A percentile compares a stretch with the other conserved stretches of the same genome.
Evolutionary conservation across 2,329 filamentous ascomycete species (phyloP).

Genomic region (Ophidiomyces ophidiicola): DNA sequence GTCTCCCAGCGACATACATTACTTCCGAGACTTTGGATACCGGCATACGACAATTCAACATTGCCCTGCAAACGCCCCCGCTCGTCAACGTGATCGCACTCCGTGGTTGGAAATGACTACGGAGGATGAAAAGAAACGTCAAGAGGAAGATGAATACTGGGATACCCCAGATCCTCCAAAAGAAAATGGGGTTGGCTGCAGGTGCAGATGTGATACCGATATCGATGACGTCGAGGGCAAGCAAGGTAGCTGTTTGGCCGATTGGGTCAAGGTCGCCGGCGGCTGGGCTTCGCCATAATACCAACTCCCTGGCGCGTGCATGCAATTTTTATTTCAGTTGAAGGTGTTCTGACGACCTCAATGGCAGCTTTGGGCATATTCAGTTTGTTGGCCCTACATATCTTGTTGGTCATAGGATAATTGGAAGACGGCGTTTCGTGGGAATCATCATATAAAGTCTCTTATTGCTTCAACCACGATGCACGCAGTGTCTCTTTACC

Average conservation of each 20-base stretch:
- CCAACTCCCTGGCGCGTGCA: no score
- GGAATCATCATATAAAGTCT: neutral
- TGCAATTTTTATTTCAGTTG: no score
- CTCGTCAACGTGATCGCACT: constrained; percentile 65
- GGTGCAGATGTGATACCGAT: constrained; percentile 93
- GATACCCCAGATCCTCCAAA: constrained; percentile 72
- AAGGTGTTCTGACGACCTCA: no score
- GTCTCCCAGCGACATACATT: constrained; percentile 74
- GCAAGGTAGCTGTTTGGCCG: constrained; percentile 81
- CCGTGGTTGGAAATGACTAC: constrained; percentile 77
- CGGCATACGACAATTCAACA: constrained; percentile 98
- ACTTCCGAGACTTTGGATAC: constrained; percentile 98
- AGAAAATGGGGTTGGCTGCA: constrained; percentile 92
- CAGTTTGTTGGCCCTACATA: constrained; percentile 5
- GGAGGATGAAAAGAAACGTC: constrained; percentile 64
- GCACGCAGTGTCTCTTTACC: neutral
- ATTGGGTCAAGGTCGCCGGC: constrained; percentile 96
- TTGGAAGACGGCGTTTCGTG: constrained; percentile 8
- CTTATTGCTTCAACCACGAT: constrained; percentile 2
- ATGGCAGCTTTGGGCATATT: no score
- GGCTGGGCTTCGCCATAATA: constrained; percentile 64
- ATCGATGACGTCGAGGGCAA: constrained; percentile 97
- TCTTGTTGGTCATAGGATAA: constrained; percentile 9
- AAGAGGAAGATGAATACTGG: constrained; percentile 95
- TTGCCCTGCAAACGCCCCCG: constrained; percentile 88